Evolutionary conservation across 768 basidiomycete genomes (phyloP), one percentile per base, ranked within the genome.

Genomic region (Mycena leptocephala): DNA sequence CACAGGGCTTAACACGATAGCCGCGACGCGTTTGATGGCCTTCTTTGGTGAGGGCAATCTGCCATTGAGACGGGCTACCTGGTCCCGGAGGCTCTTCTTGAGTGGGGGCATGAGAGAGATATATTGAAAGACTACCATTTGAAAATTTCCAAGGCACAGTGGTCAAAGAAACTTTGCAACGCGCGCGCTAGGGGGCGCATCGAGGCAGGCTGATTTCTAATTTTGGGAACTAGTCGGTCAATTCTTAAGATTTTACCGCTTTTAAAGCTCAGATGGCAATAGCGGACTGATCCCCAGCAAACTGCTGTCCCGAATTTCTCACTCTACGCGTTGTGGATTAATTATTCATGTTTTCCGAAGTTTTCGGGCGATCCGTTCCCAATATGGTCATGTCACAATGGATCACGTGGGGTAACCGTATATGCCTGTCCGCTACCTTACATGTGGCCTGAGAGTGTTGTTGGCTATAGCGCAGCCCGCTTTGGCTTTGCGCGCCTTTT

Each of bases 141-240:
- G 2, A 53, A 61, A 48, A 30, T 70, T 70, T 62, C 51, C 43
- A 11, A n/a, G 28, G 56, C 58, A 20, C 56, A 46, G 22, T n/a
- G 39, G 69, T 24, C 69, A 24, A 71, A 71, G 70, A 71, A 63
- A 71, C 70, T 71, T 63, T 53, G 70, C 59, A 56, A 69, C 33
- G 67, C 53, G 67, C 24, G 30, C 67, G 16, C 37, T 20, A 20
- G 35, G n/a, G 20, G n/a, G 30, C 41, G 18, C n/a, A 64, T 61
- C 62, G 58, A 43, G 62, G 37, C 37, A 41, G 9, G 30, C 26
- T n/a, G 30, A 28, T 11, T 41, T n/a, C 62, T 37, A 22, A 66
- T 66, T 66, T 66, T 32, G 64, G 43, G 64, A 66, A 66, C 64
- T 66, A 30, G 43, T 51, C 64, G 14, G 46, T 24, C 46, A 51